Base-by-base conservation (phyloP, 192 early-diverging fungal genomes). In the Lunasporangiospora selenospora region DNA sequence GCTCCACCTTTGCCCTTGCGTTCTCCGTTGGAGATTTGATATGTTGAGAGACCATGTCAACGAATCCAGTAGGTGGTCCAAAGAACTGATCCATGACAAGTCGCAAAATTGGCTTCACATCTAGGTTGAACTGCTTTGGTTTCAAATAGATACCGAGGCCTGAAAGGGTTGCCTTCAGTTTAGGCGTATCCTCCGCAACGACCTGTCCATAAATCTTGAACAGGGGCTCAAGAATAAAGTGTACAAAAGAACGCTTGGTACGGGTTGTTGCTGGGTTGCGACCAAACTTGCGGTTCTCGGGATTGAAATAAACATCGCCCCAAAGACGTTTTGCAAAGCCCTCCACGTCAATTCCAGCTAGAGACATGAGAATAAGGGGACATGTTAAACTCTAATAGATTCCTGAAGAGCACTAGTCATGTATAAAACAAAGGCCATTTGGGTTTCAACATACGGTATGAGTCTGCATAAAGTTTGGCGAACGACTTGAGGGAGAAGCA, bases 221-320 rank as follows among this genome's bases (percentile, higher is more conserved):
- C 30, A 99, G 76, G 12, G 97, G 97, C 62, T 96, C 92, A 12
- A 99, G 67, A 54, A 99, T 89, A 69, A 99, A 99, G 67, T 99
- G 93, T 21, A 95, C 91, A 81, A 99, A 99, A 13, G 93, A 87
- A 15, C 98, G 89, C 64, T 86, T 80, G 37, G 81, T 80, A 33
- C 83, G 78, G 15, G 58, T 64, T 38, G 78, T 82, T 13, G 81
- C 39, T 21, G 90, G 77, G 75, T 87, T 90, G 31, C 92, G 89
- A 38, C 86, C 81, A 75, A 99, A 99, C 3, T 85, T 88, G 24
- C 93, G 84, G 13, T 84, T 88, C n/a, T 86, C 81, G 0, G 84
- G 61, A 65, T 97, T 87, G 75, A 90, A 97, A 79, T 89, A 96
- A 30, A 99, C 86, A 70, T 99, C 95, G 32, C 98, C 98, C 98